phyloP scores from a whole-genome alignment of 805 yeast species.

The Metschnikowia continentalis region DNA sequence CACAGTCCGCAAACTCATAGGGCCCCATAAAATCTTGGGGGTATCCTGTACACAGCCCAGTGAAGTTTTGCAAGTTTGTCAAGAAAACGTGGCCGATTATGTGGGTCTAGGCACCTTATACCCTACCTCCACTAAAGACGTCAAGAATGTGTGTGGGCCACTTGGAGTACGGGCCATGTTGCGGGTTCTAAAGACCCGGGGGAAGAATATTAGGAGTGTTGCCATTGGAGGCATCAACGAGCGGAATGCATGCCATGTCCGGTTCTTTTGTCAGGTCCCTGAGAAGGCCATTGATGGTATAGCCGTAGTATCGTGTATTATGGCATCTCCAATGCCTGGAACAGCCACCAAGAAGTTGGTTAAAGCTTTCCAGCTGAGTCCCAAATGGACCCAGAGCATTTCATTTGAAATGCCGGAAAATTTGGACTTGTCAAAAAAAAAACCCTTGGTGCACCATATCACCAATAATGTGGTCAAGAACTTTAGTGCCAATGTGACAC shows the following conservation, averaged over 20 bases:
- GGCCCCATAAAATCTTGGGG: constrained; percentile 74
- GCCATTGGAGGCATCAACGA: constrained; percentile 79
- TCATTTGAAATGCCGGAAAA: background rate
- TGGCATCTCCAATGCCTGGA: constrained; percentile 57
- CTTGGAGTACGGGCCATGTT: constrained; percentile 58
- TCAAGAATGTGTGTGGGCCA: constrained; percentile 52
- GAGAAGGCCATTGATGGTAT: constrained; percentile 66
- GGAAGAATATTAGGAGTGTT: constrained; percentile 50
- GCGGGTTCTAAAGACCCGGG: constrained; percentile 33
- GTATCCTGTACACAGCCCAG: constrained; percentile 60
- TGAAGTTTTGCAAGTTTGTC: constrained; percentile 52
- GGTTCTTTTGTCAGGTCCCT: constrained; percentile 45
- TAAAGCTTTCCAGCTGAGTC: constrained; percentile 24
- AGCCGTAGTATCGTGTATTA: constrained; percentile 83
- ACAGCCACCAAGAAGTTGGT: constrained; percentile 43
- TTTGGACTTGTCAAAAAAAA: constrained; percentile 6
- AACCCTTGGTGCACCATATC: constrained; percentile 79
- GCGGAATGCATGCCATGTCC: constrained; percentile 54
- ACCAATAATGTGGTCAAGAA: constrained; percentile 87
- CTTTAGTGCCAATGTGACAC: constrained; percentile 79
- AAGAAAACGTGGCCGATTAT: constrained; percentile 60
- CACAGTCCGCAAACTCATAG: constrained; percentile 59
- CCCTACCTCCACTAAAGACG: constrained; percentile 63
- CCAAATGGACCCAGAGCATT: constrained; percentile 5
- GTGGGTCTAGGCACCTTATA: constrained; percentile 82